These are phyloP conservation scores for Amanita subjunquillea DNA, from an alignment of 768 basidiomycete genomes.

Conservation along the genomic window DNA sequence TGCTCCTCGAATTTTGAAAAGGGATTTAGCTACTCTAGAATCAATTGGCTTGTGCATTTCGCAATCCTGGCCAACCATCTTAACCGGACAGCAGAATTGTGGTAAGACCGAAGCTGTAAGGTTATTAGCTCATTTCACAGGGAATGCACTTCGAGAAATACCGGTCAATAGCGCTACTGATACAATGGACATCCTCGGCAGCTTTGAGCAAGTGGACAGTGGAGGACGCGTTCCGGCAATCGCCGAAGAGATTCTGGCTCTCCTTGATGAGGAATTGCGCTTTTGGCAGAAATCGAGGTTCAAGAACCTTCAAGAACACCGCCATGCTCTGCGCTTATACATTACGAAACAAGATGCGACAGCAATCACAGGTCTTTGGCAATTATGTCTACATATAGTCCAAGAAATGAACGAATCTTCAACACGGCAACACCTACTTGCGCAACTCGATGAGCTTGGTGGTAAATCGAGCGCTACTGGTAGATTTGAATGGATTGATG, in stretches of 20 bases:
- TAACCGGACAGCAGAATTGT: conserved; percentile 61
- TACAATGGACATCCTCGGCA: conserved; percentile 87
- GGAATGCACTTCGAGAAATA: conserved; percentile 61
- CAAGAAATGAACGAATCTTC: conserved; percentile 11
- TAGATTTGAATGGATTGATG: conserved; percentile 92
- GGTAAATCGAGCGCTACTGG: conserved; percentile 24
- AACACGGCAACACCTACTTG: conserved; percentile 10
- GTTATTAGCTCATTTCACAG: conserved; percentile 58
- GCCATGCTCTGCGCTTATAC: conserved; percentile 7
- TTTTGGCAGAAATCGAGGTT: conserved; percentile 8
- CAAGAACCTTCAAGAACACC: conserved; percentile 15
- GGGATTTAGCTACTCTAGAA: conserved; percentile 58
- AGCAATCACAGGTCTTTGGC: neutral
- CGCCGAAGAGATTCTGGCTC: conserved; percentile 27
- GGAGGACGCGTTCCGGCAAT: conserved; percentile 27
- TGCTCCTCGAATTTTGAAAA: conserved; percentile 45
- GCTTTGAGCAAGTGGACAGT: conserved; percentile 84
- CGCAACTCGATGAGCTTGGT: conserved; percentile 14
- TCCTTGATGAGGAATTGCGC: conserved; percentile 29
- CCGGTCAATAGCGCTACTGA: conserved; percentile 82
- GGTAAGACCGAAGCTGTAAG: conserved; percentile 79
- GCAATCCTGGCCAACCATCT: conserved; percentile 80
- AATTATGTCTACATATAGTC: neutral
- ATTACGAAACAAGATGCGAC: neutral
- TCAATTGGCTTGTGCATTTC: conserved; percentile 64